Conservation (phyloP, 139 green algal genomes). For the Prasinococcaceae sp. region DNA sequence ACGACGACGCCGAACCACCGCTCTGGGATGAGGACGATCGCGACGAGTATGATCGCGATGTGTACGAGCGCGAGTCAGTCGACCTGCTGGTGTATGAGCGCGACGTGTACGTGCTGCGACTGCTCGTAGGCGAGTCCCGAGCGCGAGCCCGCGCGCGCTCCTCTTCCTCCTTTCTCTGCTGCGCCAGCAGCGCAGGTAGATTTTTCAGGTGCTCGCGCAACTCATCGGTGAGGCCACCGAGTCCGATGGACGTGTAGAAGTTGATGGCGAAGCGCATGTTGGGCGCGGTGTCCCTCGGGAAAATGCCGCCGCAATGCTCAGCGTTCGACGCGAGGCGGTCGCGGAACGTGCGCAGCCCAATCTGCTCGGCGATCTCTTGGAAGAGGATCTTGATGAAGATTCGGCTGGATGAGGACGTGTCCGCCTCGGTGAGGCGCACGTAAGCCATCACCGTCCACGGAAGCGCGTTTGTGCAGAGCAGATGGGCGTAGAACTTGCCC, state of each 20-base stretch:
- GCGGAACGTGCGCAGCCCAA: conserved; percentile 79
- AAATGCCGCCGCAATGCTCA: conserved; percentile 63
- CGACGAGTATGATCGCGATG: too few species aligned
- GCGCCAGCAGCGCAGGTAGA: conserved; percentile 33
- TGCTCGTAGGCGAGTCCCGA: too few species aligned
- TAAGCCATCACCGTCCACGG: conserved; percentile 66
- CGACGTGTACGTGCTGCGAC: too few species aligned
- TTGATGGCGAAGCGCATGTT: conserved; percentile 99
- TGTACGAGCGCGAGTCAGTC: too few species aligned
- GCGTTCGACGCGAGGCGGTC: conserved; percentile 66
- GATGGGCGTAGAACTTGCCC: conserved; percentile 85
- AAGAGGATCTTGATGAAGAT: conserved; percentile 99
- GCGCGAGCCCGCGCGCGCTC: too few species aligned
- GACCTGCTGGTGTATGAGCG: too few species aligned
- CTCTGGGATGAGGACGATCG: too few species aligned
- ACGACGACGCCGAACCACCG: too few species aligned
- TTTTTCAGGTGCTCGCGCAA: conserved; percentile 69
- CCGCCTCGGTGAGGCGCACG: conserved; percentile 89
- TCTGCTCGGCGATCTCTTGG: conserved; percentile 78
- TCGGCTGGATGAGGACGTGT: conserved; percentile 86
- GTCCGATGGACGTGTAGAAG: conserved; percentile 98
- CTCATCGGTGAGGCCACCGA: conserved; percentile 85
- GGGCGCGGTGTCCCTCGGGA: conserved; percentile 63
- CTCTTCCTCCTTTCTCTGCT: too few species aligned
- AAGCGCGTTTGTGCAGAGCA: conserved; percentile 74